Evolutionary conservation across 2,329 filamentous ascomycete species (phyloP).

Genomic region (Diaporthe helianthi): DNA sequence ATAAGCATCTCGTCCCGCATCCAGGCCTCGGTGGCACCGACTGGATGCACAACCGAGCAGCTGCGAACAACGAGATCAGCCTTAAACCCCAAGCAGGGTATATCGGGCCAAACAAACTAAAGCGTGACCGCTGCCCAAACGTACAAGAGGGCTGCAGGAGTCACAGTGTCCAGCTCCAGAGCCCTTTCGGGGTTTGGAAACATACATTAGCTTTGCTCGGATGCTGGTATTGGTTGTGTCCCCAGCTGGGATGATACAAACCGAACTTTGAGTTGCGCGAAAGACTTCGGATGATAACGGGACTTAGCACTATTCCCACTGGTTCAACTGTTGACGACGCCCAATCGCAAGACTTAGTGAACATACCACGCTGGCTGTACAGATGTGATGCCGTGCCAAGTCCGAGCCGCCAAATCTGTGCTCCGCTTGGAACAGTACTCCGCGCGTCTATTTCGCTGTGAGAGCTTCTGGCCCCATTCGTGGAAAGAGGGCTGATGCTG

Average conservation of each 20-base stretch:
- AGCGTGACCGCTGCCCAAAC: neutral
- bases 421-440: neutral
- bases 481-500: neutral
- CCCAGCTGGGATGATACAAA: conserved; percentile 9
- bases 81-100: neutral
- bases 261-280: conserved; percentile 3
- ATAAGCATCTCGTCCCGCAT: neutral
- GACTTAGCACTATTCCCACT: neutral
- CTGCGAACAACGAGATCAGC: conserved; percentile 16
- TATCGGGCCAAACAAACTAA: conserved; percentile 24
- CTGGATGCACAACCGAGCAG: neutral
- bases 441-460: neutral
- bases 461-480: neutral
- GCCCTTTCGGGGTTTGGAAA: conserved; percentile 9
- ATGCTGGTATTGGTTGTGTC: conserved; percentile 1
- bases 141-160: conserved; percentile 4
- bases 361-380: neutral
- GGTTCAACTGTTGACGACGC: neutral
- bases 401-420: neutral
- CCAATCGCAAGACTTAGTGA: conserved; percentile 13
- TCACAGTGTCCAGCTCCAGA: neutral
- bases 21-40: conserved; percentile 11
- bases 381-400: conserved; percentile 8
- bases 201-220: conserved; percentile 6
- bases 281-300: neutral